Evolutionary conservation across 108 stramenopile genomes (phyloP).

Genomic region (Phaeodactylum tricornutum): DNA sequence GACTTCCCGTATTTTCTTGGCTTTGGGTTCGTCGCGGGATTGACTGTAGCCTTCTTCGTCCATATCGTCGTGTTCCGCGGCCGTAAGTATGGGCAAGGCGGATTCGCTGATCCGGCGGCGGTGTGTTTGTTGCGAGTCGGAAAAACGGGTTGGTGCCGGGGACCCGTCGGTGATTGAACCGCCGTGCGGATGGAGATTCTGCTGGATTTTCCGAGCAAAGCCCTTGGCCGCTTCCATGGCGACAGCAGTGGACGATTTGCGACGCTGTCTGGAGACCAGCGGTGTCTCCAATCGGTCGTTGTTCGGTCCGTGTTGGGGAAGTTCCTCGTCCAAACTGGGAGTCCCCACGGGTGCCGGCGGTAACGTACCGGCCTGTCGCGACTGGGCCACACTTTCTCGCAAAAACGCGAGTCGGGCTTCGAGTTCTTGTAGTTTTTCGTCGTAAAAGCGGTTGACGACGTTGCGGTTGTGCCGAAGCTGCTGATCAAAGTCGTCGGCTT

Average conservation of each 20-base stretch:
- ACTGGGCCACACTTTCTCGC: constrained; percentile 32
- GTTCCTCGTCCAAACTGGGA: not conserved
- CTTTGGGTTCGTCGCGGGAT: constrained; percentile 8
- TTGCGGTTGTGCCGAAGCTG: constrained; percentile 30
- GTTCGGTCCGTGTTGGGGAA: not conserved
- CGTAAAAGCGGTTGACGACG: constrained; percentile 53
- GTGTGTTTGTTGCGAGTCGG: no score
- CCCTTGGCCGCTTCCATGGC: not conserved
- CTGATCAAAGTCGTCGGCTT: constrained; percentile 18
- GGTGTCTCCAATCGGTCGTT: not conserved
- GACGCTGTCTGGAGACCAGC: not conserved
- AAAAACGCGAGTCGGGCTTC: constrained; percentile 47
- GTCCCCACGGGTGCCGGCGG: no score
- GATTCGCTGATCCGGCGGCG: not conserved
- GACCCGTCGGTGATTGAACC: no score
- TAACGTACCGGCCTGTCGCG: no score
- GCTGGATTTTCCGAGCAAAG: not conserved
- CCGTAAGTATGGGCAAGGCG: not conserved
- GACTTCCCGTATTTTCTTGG: constrained; percentile 20
- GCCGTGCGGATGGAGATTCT: no score
- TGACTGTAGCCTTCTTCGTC: constrained; percentile 15
- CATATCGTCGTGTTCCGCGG: constrained; percentile 8
- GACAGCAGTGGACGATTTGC: not conserved
- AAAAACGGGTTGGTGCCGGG: no score
- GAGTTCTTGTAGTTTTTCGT: constrained; percentile 42